Base-by-base conservation (phyloP, 306 rosid genomes). In the Vigna angularis region DNA sequence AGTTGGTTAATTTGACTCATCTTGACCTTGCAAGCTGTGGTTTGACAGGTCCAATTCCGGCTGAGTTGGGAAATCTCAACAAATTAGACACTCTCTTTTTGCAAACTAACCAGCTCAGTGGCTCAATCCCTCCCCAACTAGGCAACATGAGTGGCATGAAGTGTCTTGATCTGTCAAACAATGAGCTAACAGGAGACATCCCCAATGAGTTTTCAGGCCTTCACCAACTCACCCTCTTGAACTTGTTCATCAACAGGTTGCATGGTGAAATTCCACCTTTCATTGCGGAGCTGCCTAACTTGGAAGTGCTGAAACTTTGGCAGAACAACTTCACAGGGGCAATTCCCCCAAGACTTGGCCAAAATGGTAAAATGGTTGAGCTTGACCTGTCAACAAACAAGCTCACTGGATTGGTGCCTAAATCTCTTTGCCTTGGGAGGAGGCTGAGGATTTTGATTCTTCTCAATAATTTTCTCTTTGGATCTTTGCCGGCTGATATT, bases 331-430 rank as follows among this genome's bases (percentile, higher is more conserved):
- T 94, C 87, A 92, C 97, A 2, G 98, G 97, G 9, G 28, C 86
- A 8, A 89, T 94, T 40, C 97, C 98, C 71, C 58, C 86, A 4
- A 86, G 74, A 81, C 94, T 94, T 36, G 98, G 98, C 32, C 84
- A 82, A 81, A 94, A 87, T 83, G 93, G 94, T n/a, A 86, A 75
- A 16, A 30, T 94, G 44, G 22, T 18, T 52, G 91, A 86, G 79
- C 90, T 94, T 70, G 98, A 94, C 76, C 83, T 94, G 59, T 94
- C 98, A 45, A 85, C 90, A 15, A 94, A 94, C 44, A 94, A 94
- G 83, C 94, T 94, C 88, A 92, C 98, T 7, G 98, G 98, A 6
- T 38, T 75, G 45, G 69, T 94, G 20, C 98, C 98, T 2, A 84
- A 78, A 51, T 81, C 84, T 75, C 85, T 94, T 1, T 94, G 98